Conservation (phyloP, 192 early-diverging fungal genomes). For the Coemansia sp. region DNA sequence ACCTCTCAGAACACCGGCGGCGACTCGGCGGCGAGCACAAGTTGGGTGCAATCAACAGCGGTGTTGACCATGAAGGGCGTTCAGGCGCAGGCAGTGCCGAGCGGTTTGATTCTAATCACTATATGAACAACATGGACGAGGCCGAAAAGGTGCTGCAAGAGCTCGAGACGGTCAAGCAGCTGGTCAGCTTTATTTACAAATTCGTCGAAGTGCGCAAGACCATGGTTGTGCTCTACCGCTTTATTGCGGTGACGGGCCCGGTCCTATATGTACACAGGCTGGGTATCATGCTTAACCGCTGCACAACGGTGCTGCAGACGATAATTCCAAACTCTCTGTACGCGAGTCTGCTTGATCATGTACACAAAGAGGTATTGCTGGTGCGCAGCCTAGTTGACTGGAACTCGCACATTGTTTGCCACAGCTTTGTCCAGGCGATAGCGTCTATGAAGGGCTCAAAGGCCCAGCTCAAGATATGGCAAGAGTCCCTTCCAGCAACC, state of each 20-base stretch:
- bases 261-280: conserved; percentile 36
- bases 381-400: conserved; percentile 36
- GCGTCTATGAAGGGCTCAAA: conserved; percentile 34
- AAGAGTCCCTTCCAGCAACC: conserved; percentile 11
- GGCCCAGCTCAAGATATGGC: conserved; percentile 25
- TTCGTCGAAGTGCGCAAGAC: conserved; percentile 48
- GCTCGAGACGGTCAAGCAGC: conserved; percentile 27
- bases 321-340: conserved; percentile 29
- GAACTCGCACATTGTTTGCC: conserved; percentile 26
- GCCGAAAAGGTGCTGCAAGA: conserved; percentile 34
- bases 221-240: conserved; percentile 47
- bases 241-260: conserved; percentile 42
- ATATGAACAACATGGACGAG: conserved; percentile 22
- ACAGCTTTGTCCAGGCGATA: conserved; percentile 39
- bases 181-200: conserved; percentile 32
- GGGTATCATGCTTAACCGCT: conserved; percentile 25
- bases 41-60: no score
- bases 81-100: neutral
- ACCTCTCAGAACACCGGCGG: neutral
- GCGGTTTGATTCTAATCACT: conserved; percentile 34
- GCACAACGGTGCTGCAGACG: conserved; percentile 16
- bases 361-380: conserved; percentile 33
- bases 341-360: conserved; percentile 23
- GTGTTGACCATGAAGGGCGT: neutral
- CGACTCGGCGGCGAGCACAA: neutral